Evolutionary conservation across 192 early-diverging fungal genomes (phyloP).

Genomic region (Geosiphon pyriformis): DNA sequence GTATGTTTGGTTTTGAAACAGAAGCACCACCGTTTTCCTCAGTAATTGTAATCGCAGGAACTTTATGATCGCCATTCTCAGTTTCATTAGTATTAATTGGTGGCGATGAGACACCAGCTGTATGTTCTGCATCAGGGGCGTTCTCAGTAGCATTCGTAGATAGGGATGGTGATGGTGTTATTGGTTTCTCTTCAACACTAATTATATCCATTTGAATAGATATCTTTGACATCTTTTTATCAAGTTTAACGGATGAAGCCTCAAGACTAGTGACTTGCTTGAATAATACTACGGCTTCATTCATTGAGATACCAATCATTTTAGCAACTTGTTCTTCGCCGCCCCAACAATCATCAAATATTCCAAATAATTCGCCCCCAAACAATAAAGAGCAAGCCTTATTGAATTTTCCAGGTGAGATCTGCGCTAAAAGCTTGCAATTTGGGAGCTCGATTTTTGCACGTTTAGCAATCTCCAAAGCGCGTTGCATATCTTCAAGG

Average conservation of each 20-base stretch:
- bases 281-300: not conserved
- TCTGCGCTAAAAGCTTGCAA: slow-evolving; percentile 37
- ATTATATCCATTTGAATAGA: slow-evolving; percentile 1
- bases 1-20: not conserved
- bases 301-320: slow-evolving; percentile 25
- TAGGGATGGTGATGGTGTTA: not conserved
- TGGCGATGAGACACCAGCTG: not conserved
- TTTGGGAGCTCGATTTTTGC: slow-evolving; percentile 46
- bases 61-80: not conserved
- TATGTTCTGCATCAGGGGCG: not conserved
- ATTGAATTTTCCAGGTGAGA: slow-evolving; percentile 43
- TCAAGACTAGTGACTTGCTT: not conserved
- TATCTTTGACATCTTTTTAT: not conserved
- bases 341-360: slow-evolving; percentile 30
- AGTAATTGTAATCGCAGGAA: not conserved
- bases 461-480: slow-evolving; percentile 33
- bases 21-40: not conserved
- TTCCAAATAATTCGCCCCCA: slow-evolving; percentile 37
- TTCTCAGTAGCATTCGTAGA: not conserved
- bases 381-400: slow-evolving; percentile 48
- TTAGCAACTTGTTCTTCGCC: slow-evolving; percentile 2
- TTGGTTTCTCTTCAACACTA: not conserved
- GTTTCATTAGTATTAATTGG: not conserved
- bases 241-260: not conserved
- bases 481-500: slow-evolving; percentile 38